Evolutionary conservation across 192 early-diverging fungal species (phyloP), one percentile per base, ranked within the genome.

Genomic region (Dissophora globulifera): DNA sequence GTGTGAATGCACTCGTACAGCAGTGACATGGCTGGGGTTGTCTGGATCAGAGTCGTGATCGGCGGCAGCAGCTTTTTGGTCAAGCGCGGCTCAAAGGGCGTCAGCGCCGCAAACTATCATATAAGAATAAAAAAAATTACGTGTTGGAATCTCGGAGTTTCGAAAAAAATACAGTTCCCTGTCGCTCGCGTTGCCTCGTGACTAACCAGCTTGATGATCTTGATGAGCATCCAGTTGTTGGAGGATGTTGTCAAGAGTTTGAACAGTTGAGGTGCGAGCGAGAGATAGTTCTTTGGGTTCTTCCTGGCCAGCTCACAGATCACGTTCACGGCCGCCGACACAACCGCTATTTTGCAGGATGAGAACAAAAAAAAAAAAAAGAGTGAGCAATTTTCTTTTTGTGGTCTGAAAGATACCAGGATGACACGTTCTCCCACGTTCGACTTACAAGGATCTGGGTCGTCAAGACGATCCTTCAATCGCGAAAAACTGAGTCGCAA

Each of bases 221-320:
- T 99, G 81, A 99, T 99, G n/a, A 96, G 89, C 91, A 98, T 96
- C 98, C 98, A 99, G 72, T 98, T 99, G 81, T 99, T 98, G 16
- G 87, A 85, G 4, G 92, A 92, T n/a, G 89, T 90, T 8, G 90
- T 97, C 46, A 99, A 74, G 47, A 98, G 83, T 6, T 90, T 93
- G 78, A 95, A 99, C 3, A 99, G 85, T 54, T 95, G 92, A 6
- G 98, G 98, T 16, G 96, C 98, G 17, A 99, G 88, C 1, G 95
- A 90, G 22, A 99, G 80, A 78, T 98, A 99, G 63, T 91, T 93
- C 62, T 88, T 93, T 20, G 98, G 96, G 56, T 99, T 97, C 68
- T 88, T 87, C 23, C 92, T 82, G 7, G 98, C 94, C 65, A 99
- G 82, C 83, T 99, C 98, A 74, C 98, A 99, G 50, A 99, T 90